Conservation (phyloP, 2,329 filamentous ascomycete genomes). For the Cordyceps tenuipes region DNA sequence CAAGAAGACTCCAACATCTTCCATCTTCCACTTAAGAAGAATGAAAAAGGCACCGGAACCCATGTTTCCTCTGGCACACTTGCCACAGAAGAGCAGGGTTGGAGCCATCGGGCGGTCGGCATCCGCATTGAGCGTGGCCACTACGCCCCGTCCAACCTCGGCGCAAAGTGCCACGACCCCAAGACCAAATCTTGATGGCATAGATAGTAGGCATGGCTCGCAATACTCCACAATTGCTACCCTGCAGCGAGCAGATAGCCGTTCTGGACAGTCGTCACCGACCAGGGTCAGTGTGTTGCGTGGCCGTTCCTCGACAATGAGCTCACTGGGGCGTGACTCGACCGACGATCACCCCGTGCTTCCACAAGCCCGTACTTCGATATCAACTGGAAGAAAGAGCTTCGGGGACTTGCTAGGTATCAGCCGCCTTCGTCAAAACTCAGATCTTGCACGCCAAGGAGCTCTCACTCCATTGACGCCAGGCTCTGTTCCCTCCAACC, state of each 20-base stretch:
- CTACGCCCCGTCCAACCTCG: slow-evolving; percentile 28
- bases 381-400: slow-evolving; percentile 85
- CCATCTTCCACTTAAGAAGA: slow-evolving; percentile 75
- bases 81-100: slow-evolving; percentile 63
- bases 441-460: slow-evolving; percentile 63
- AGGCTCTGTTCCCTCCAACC: slow-evolving; percentile 63
- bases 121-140: slow-evolving; percentile 32
- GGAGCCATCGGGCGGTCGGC: slow-evolving; percentile 28
- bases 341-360: slow-evolving; percentile 62
- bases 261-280: slow-evolving; percentile 60
- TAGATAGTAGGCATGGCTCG: slow-evolving; percentile 20
- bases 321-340: slow-evolving; percentile 66
- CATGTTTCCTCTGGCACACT: slow-evolving; percentile 75
- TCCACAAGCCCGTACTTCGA: slow-evolving; percentile 66
- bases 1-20: slow-evolving; percentile 54
- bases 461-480: slow-evolving; percentile 64
- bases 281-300: slow-evolving; percentile 54
- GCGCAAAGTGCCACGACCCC: slow-evolving; percentile 24
- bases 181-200: slow-evolving; percentile 19
- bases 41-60: slow-evolving; percentile 66
- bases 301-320: slow-evolving; percentile 82
- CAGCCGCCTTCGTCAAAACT: slow-evolving; percentile 70
- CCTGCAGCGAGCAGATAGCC: slow-evolving; percentile 34
- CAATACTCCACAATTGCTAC: slow-evolving; percentile 38
- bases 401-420: slow-evolving; percentile 83